Evolutionary conservation across 345 rosid genomes (phyloP).

Genomic region (Populus ilicifolia): DNA sequence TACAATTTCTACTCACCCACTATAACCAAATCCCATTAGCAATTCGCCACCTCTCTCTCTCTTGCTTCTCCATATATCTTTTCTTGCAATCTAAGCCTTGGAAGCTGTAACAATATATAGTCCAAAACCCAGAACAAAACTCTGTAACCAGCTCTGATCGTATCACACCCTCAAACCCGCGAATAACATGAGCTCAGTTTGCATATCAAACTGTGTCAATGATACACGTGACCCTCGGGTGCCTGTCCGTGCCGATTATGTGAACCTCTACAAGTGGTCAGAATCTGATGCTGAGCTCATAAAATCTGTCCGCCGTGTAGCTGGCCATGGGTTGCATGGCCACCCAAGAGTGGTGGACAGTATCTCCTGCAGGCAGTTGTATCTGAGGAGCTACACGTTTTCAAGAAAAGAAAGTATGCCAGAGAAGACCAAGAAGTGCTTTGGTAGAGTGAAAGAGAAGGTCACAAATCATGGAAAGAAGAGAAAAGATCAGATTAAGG

Average conservation of each 20-base stretch:
- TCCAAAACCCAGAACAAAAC: neutral
- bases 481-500: slow-evolving; percentile 4
- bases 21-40: neutral
- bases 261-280: slow-evolving; percentile 38
- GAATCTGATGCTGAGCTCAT: slow-evolving; percentile 25
- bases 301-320: slow-evolving; percentile 27
- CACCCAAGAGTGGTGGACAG: slow-evolving; percentile 25
- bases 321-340: slow-evolving; percentile 13
- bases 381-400: slow-evolving; percentile 28
- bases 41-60: neutral
- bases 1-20: slow-evolving; percentile 7
- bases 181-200: slow-evolving; percentile 53
- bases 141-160: neutral
- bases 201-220: slow-evolving; percentile 71
- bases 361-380: slow-evolving; percentile 25
- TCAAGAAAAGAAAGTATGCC: slow-evolving; percentile 23
- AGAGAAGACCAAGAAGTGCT: slow-evolving; percentile 24
- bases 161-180: neutral
- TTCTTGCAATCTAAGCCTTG: slow-evolving; percentile 59
- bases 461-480: slow-evolving; percentile 13
- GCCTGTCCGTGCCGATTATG: slow-evolving; percentile 58
- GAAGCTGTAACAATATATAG: slow-evolving; percentile 12
- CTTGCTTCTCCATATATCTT: slow-evolving; percentile 29
- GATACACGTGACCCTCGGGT: slow-evolving; percentile 63
- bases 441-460: slow-evolving; percentile 23